These are phyloP conservation scores for Colletotrichum eleusines DNA, from an alignment of 2,329 filamentous ascomycete genomes.

Conservation along the genomic window DNA sequence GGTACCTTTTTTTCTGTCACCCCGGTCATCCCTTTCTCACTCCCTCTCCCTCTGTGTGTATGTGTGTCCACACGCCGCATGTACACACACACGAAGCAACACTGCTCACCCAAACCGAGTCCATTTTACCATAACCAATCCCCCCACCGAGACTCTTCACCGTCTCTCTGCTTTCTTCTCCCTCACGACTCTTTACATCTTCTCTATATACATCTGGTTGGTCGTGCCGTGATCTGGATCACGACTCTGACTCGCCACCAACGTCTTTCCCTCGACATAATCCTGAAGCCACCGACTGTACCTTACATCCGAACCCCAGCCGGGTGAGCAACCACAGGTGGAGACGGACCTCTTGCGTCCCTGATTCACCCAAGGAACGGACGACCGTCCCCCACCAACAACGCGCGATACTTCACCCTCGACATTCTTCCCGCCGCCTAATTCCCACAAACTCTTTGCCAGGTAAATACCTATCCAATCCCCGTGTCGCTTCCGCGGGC, in stretches of 20 bases:
- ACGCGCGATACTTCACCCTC: constrained; percentile 15
- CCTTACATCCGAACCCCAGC: constrained; percentile 12
- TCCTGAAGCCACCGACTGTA: neutral
- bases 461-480: constrained; percentile 16
- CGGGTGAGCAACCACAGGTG: constrained; percentile 14
- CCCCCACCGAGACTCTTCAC: constrained; percentile 16
- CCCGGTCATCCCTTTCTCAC: constrained; percentile 18
- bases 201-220: neutral
- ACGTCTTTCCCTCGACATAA: constrained; percentile 27
- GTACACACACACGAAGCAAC: constrained; percentile 9
- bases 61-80: neutral
- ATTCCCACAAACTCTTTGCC: neutral
- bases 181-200: constrained; percentile 7
- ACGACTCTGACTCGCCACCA: constrained; percentile 12
- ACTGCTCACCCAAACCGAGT: constrained; percentile 15
- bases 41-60: neutral
- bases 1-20: constrained; percentile 8
- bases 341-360: constrained; percentile 15
- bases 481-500: neutral
- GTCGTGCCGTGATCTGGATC: constrained; percentile 33
- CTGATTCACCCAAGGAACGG: constrained; percentile 38
- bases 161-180: constrained; percentile 9
- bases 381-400: constrained; percentile 29
- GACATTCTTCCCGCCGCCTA: constrained; percentile 1
- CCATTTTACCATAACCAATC: constrained; percentile 32